These are phyloP conservation scores for Crassisporium funariophilum DNA, from an alignment of 768 basidiomycete species.

Conservation along the genomic window DNA sequence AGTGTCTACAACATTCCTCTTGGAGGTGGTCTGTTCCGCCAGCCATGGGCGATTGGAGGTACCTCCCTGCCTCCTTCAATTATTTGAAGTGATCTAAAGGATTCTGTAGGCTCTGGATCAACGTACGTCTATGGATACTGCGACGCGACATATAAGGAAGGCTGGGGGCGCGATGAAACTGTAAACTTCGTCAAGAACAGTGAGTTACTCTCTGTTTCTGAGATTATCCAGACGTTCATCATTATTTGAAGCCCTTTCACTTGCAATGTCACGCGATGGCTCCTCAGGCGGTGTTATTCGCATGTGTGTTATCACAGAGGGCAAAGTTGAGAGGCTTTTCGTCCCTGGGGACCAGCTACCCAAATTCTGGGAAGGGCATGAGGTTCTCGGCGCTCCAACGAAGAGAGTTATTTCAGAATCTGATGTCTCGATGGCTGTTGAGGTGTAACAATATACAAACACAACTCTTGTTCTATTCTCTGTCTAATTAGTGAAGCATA, in stretches of 20 bases:
- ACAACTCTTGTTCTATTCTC: slow-evolving; percentile 5
- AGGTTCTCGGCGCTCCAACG: slow-evolving; percentile 53
- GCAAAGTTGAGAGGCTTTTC: slow-evolving; percentile 88
- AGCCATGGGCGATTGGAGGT: slow-evolving; percentile 99
- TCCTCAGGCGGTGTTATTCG: slow-evolving; percentile 97
- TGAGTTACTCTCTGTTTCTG: slow-evolving; percentile 42
- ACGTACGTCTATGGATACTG: slow-evolving; percentile 99
- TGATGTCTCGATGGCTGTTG: slow-evolving; percentile 49
- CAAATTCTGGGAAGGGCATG: slow-evolving; percentile 85
- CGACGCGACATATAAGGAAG: slow-evolving; percentile 95
- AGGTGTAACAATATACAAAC: slow-evolving; percentile 34
- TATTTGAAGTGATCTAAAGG: slow-evolving; percentile 3
- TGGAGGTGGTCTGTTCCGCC: slow-evolving; percentile 94
- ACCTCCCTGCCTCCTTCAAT: slow-evolving; percentile 21
- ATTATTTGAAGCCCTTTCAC: slow-evolving; percentile 67
- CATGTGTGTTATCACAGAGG: slow-evolving; percentile 95
- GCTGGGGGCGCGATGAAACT: slow-evolving; percentile 88
- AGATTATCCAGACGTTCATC: slow-evolving; percentile 4
- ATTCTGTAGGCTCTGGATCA: slow-evolving; percentile 78
- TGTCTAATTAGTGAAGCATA: no score
- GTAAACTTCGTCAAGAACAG: slow-evolving; percentile 96
- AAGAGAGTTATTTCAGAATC: slow-evolving; percentile 34
- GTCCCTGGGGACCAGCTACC: slow-evolving; percentile 90
- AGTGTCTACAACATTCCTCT: slow-evolving; percentile 97
- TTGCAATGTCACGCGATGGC: slow-evolving; percentile 98